Conservation (phyloP, 495 filamentous ascomycete species). For the Daldinia concentrica region DNA sequence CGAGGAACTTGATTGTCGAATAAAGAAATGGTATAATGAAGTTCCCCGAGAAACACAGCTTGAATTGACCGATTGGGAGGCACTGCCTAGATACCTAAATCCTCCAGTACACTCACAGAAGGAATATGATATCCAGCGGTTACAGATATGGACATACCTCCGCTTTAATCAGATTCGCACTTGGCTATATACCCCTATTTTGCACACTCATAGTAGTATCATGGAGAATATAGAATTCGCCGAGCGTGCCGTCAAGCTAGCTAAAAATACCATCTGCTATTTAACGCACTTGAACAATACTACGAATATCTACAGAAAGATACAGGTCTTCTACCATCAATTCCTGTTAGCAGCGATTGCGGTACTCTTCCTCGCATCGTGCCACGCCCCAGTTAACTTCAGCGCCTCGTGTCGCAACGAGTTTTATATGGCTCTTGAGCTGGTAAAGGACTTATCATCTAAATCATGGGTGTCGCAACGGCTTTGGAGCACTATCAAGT, state of each 20-base stretch:
- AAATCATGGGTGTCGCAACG: slow-evolving; percentile 80
- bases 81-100: slow-evolving; percentile 42
- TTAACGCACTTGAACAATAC: slow-evolving; percentile 78
- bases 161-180: slow-evolving; percentile 86
- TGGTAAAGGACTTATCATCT: slow-evolving; percentile 82
- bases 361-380: slow-evolving; percentile 83
- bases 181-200: slow-evolving; percentile 80
- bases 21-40: slow-evolving; percentile 76
- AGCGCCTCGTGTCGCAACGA: slow-evolving; percentile 77
- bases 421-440: slow-evolving; percentile 85
- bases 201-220: slow-evolving; percentile 80
- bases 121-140: slow-evolving; percentile 64
- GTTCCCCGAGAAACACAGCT: slow-evolving; percentile 54
- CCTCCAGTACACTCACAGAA: slow-evolving; percentile 39
- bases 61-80: slow-evolving; percentile 45
- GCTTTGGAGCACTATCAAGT: slow-evolving; percentile 82
- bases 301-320: slow-evolving; percentile 80
- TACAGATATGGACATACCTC: slow-evolving; percentile 69
- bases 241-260: slow-evolving; percentile 75
- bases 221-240: slow-evolving; percentile 73
- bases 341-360: slow-evolving; percentile 84
- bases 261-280: slow-evolving; percentile 81
- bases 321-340: slow-evolving; percentile 87
- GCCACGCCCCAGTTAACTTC: slow-evolving; percentile 81
- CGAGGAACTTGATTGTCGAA: slow-evolving; percentile 77